Percentiles rank a stretch among this genome's conserved stretches.
phyloP scores from a whole-genome alignment of 306 rosid species.

The Rubus parviflorus region DNA sequence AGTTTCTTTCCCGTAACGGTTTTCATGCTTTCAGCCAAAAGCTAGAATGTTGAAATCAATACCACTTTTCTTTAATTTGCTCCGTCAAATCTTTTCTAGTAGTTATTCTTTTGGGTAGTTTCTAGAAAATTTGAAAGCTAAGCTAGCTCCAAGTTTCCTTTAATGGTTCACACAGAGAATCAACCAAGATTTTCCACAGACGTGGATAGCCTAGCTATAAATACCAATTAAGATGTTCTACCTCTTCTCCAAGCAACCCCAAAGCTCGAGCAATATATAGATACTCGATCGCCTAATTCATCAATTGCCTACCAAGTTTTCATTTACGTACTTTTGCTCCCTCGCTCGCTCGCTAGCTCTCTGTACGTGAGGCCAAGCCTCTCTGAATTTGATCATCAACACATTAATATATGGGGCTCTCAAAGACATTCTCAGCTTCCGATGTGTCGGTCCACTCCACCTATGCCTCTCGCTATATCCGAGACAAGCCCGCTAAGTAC shows the following conservation, averaged over 20 bases:
- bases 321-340: background rate
- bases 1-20: background rate
- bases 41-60: background rate
- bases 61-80: background rate
- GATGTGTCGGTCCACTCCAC: conserved; percentile 39
- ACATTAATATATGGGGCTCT: conserved; percentile 35
- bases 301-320: background rate
- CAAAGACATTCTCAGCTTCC: conserved; percentile 37
- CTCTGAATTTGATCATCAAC: background rate
- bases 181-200: background rate
- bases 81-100: background rate
- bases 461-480: conserved; percentile 42
- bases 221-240: background rate
- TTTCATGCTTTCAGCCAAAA: background rate
- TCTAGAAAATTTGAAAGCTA: background rate
- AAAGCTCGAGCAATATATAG: background rate
- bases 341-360: background rate
- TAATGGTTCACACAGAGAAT: background rate
- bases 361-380: background rate
- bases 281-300: background rate
- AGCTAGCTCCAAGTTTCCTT: background rate
- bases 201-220: conserved; percentile 8
- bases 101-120: background rate
- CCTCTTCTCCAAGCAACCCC: conserved; percentile 16
- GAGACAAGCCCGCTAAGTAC: conserved; percentile 36